Base-by-base conservation (phyloP, 768 basidiomycete species). In the Lanmaoa rubissima region DNA sequence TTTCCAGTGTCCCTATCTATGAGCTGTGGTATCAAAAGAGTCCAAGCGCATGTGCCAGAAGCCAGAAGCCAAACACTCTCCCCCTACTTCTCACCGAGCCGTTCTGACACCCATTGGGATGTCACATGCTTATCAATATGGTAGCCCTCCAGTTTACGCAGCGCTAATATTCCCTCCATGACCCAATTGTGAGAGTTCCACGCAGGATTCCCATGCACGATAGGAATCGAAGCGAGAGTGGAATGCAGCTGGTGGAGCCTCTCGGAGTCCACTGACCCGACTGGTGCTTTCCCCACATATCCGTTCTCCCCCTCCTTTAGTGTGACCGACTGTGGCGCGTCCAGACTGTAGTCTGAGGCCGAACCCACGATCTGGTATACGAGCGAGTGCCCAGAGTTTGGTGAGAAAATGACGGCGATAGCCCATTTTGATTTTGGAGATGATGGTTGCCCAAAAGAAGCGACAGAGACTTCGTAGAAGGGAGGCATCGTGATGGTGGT, bases 291-390 rank as follows among this genome's bases (percentile, higher is more conserved):
- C 45, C 61, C 52, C 53, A 50, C 6, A 38, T 71, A 71, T 19
- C 60, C 68, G 35, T 62, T 69, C 44, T 71, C 69, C 38, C 71
- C 71, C 42, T 53, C 62, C 47, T 66, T 67, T 7, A 72, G 62
- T 0, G 72, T 68, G 57, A 73, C 70, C 1, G 70, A 72, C 55
- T 72, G 70, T 1, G 70, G 70, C 1, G 61, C 72, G 17, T 73
- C 72, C 3, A 72, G 58, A 28, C 60, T 57, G 48, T 68, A 73
- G 61, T 72, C 66, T 39, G 62, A n/a, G 26, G 53, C 17, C 0
- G 68, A 63, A 31, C 72, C 72, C 13, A 57, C 26, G 55, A 72
- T 68, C 50, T 73, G 70, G 55, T 72, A 72, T 14, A 72, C 49
- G 51, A 72, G 60, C 1, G 72, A 72, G 57, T 69, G 62, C 42